These are phyloP conservation scores for Musa balbisiana DNA, from an alignment of 202 grass and related monocot species.

Conservation along the genomic window DNA sequence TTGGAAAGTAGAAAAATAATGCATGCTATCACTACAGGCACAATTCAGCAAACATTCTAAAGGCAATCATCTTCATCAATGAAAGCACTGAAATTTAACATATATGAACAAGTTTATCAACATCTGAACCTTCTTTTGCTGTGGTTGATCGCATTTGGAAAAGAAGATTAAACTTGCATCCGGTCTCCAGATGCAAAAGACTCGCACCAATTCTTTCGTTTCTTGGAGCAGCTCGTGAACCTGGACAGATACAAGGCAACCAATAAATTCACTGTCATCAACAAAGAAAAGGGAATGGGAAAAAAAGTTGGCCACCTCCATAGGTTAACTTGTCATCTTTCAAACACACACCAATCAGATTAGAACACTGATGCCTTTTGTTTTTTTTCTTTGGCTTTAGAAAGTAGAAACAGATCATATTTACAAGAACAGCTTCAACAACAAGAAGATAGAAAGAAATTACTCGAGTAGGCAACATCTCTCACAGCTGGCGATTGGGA, in stretches of 20 bases:
- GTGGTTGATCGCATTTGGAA: too few species aligned
- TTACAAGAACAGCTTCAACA: conserved; percentile 1
- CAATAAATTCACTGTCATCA: not conserved
- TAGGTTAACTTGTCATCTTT: too few species aligned
- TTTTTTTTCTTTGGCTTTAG: not conserved
- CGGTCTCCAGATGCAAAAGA: not conserved
- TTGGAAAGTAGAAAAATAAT: too few species aligned
- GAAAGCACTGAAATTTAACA: not conserved
- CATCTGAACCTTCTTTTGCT: too few species aligned
- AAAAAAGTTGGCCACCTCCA: too few species aligned
- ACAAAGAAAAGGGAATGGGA: not conserved
- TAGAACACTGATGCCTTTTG: not conserved
- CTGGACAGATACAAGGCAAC: not conserved
- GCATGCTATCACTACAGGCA: too few species aligned
- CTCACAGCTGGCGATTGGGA: not conserved
- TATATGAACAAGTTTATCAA: too few species aligned
- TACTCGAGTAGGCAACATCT: not conserved
- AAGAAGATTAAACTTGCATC: not conserved
- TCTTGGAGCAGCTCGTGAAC: not conserved
- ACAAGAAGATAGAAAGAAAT: not conserved
- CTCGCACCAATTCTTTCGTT: not conserved
- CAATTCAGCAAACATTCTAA: not conserved
- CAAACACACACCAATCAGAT: not conserved
- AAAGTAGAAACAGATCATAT: not conserved
- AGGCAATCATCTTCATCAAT: not conserved